Base-by-base conservation (phyloP, 352 stramenopile species). In the Globisporangium nagaii region DNA sequence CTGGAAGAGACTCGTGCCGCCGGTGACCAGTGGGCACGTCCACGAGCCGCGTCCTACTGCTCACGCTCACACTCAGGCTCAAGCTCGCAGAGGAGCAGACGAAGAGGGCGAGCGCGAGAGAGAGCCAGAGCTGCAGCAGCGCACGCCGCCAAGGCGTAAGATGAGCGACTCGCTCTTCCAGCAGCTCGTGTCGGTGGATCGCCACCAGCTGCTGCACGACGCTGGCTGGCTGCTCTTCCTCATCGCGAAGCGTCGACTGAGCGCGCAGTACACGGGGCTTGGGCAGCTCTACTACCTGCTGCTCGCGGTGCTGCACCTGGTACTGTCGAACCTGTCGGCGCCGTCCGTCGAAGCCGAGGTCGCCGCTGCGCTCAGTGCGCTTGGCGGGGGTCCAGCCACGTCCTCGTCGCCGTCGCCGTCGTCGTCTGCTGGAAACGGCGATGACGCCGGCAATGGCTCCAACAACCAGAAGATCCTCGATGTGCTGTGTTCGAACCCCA, bases 201-300 rank as follows among this genome's bases (percentile, higher is more conserved):
- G 70, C 20, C 57, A 63, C 20, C 46, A 75, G 28, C 62, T 71
- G 34, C 56, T 93, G 1, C 83, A 85, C 56, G 72, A 90, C 48
- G 62, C 64, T 9, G 84, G 82, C 1, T 95, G 84, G 84, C 58
- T 93, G 39, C 42, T 92, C 10, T 95, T 95, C 40, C 40, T 93
- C 24, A 57, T 90, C 25, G 63, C 70, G 0, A 83, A 80, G 49
- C 66, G 73, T 30, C 68, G 73, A 15, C 58, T 88, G 17, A 43
- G 63, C 0, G 40, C 49, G 8, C 48, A 80, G 5, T 84, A 86
- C 65, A 65, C 75, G 0, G 79, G 82, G 17, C 75, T 95, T 0
- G 82, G 75, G 2, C 65, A 76, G 37, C 71, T 92, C 28, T 95
- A 95, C 59, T 82, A 80, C 54, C 62, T 95, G 37, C 60, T 95